These are phyloP conservation scores for Penicillium lagena DNA, from an alignment of 495 filamentous ascomycete species.

Conservation along the genomic window DNA sequence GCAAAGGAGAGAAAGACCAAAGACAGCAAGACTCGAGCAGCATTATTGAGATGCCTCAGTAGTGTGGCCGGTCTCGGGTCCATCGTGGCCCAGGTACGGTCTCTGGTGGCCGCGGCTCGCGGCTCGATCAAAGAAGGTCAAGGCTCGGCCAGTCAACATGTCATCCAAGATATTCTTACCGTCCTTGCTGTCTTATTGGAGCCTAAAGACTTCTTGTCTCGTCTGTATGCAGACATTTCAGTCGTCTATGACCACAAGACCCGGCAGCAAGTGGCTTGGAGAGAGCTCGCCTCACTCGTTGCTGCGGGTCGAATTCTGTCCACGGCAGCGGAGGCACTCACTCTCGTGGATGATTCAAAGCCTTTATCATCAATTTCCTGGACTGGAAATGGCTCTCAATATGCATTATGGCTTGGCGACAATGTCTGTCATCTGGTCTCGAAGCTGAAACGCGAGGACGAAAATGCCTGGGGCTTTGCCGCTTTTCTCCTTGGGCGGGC, in stretches of 20 bases:
- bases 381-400: slow-evolving; percentile 60
- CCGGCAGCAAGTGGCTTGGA: slow-evolving; percentile 52
- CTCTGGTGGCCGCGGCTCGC: slow-evolving; percentile 32
- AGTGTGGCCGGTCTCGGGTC: slow-evolving; percentile 70
- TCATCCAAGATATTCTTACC: slow-evolving; percentile 32
- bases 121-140: slow-evolving; percentile 19
- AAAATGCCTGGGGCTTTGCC: slow-evolving; percentile 44
- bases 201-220: slow-evolving; percentile 43
- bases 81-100: slow-evolving; percentile 54
- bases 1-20: slow-evolving; percentile 31
- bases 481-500: slow-evolving; percentile 58
- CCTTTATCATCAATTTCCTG: slow-evolving; percentile 38
- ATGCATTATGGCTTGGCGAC: slow-evolving; percentile 69
- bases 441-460: slow-evolving; percentile 26
- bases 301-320: slow-evolving; percentile 68
- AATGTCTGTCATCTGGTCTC: slow-evolving; percentile 52
- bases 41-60: slow-evolving; percentile 60
- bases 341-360: slow-evolving; percentile 33
- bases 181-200: slow-evolving; percentile 50
- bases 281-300: slow-evolving; percentile 57
- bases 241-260: slow-evolving; percentile 22
- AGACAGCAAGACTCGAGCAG: slow-evolving; percentile 24
- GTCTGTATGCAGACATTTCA: slow-evolving; percentile 47
- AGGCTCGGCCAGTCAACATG: slow-evolving; percentile 20
- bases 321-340: slow-evolving; percentile 67